Evolutionary conservation across 164 flowering plant species (phyloP).

Genomic region (Pachysandra terminalis): DNA sequence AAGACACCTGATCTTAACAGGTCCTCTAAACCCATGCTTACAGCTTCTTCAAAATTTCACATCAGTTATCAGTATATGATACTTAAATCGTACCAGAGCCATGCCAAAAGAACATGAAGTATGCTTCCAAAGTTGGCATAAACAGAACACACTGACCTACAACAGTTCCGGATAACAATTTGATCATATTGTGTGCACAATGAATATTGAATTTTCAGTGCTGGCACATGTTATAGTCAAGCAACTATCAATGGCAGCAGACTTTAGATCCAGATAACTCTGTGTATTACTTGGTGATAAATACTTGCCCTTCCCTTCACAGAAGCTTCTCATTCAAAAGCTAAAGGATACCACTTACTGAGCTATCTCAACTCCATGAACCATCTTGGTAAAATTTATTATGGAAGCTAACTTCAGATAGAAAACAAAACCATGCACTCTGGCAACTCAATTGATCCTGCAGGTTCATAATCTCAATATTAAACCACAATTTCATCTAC

Average conservation of each 20-base stretch:
- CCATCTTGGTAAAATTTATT: background rate
- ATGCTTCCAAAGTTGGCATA: conserved; percentile 42
- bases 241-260: conserved; percentile 4
- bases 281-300: conserved; percentile 5
- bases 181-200: conserved; percentile 27
- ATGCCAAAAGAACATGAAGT: conserved; percentile 48
- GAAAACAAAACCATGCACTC: conserved; percentile 9
- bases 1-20: background rate
- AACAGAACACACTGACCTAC: conserved; percentile 43
- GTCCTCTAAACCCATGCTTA: background rate
- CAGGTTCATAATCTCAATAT: conserved; percentile 22
- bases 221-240: conserved; percentile 14
- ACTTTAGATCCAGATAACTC: conserved; percentile 7
- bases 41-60: conserved; percentile 14
- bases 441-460: conserved; percentile 16
- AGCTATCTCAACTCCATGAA: conserved; percentile 9
- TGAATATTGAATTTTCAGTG: background rate
- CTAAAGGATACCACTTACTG: conserved; percentile 16
- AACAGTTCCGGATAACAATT: conserved; percentile 40
- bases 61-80: conserved; percentile 25
- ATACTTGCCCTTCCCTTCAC: background rate
- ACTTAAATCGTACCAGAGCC: conserved; percentile 46
- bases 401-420: conserved; percentile 15
- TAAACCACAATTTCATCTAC: conserved; percentile 6
- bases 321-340: conserved; percentile 16